Conservation (phyloP, 2,329 filamentous ascomycete species). For the Botrytis hyacinthi region DNA sequence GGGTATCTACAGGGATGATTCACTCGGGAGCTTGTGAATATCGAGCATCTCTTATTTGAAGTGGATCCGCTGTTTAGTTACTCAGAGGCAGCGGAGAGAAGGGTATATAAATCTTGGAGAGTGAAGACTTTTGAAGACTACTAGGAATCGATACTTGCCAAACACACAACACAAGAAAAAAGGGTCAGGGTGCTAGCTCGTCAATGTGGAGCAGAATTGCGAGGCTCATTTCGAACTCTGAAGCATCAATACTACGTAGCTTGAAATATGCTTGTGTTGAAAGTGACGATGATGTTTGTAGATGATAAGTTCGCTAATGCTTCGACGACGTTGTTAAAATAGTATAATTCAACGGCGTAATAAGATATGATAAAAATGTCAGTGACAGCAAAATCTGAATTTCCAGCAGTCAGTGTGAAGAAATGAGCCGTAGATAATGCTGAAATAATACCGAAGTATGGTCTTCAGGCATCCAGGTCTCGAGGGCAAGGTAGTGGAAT, state of each 20-base stretch:
- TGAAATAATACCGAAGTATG: neutral
- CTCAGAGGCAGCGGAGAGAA: too few species aligned
- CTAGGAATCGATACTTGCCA: neutral
- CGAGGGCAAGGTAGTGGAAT: neutral
- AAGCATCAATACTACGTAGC: neutral
- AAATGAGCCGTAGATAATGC: neutral
- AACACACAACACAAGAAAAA: too few species aligned
- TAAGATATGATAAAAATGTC: neutral
- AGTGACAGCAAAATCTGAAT: neutral
- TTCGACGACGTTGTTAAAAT: neutral
- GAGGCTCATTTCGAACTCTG: neutral
- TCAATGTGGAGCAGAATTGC: accelerated
- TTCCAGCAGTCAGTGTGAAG: neutral
- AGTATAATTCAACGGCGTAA: neutral
- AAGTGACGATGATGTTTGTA: neutral
- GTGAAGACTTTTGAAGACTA: neutral
- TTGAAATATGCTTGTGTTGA: neutral
- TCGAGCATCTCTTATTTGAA: neutral
- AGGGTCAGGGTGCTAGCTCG: neutral
- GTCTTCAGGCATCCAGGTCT: neutral
- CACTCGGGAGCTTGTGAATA: neutral
- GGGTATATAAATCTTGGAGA: neutral
- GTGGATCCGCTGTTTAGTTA: too few species aligned
- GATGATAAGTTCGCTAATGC: neutral
- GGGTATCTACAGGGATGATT: neutral